Percentiles rank a stretch among this genome's conserved stretches.
These are phyloP conservation scores for Alternaria conjuncta DNA, from an alignment of 2,329 filamentous ascomycete genomes.

Conservation along the genomic window DNA sequence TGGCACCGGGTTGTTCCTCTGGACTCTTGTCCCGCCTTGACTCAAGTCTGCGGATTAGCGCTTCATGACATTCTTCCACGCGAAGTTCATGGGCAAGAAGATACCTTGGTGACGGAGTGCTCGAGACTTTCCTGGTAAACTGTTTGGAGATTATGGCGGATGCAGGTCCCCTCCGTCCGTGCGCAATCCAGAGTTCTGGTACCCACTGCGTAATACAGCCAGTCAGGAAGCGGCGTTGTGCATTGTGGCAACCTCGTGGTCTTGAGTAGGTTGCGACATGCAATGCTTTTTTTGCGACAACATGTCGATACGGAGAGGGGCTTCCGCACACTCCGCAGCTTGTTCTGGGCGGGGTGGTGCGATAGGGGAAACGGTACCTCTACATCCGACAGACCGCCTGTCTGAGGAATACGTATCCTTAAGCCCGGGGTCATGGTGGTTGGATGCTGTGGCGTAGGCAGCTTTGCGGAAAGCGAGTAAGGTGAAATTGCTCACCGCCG, in stretches of 20 bases:
- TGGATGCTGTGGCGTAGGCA: conserved; percentile 9
- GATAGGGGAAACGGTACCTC: conserved; percentile 27
- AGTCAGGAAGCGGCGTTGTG: conserved; percentile 12
- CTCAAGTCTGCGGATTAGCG: background rate
- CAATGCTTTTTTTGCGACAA: conserved; percentile 5
- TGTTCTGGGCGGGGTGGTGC: conserved; percentile 17
- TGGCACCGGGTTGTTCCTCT: conserved; percentile 1
- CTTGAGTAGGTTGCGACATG: conserved; percentile 19
- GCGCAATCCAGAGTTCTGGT: conserved; percentile 17
- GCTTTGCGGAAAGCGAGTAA: conserved; percentile 4
- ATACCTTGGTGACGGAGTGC: background rate
- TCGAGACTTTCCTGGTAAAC: conserved; percentile 3
- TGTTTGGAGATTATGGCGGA: conserved; percentile 12
- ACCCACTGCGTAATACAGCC: conserved; percentile 4
- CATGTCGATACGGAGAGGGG: conserved; percentile 24
- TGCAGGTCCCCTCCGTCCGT: conserved; percentile 27
- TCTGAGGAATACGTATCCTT: background rate
- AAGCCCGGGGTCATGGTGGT: conserved; percentile 17
- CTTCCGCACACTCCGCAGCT: conserved; percentile 31
- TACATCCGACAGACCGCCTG: conserved; percentile 33
- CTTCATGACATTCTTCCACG: conserved; percentile 8
- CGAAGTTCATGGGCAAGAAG: background rate
- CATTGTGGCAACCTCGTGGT: conserved; percentile 26
- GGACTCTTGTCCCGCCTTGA: conserved; percentile 4
- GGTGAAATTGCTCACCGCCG: conserved; percentile 24